Conservation (phyloP, 2,329 filamentous ascomycete genomes). For the Fusarium phyllophilum region DNA sequence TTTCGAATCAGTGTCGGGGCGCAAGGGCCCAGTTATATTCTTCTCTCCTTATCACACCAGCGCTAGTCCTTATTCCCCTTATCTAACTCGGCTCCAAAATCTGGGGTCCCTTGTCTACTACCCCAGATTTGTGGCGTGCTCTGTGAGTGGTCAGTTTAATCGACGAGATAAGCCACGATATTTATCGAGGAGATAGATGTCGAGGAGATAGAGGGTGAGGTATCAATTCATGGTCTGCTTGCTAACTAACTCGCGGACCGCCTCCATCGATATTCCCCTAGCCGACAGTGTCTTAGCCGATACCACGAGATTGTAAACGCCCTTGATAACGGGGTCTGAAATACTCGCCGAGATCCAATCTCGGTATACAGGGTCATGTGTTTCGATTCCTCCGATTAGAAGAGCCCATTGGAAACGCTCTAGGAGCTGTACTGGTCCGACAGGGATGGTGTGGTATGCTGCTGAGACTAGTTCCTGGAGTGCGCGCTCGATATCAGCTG, state of each 20-base stretch:
- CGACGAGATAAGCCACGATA: background rate
- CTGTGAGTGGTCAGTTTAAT: background rate
- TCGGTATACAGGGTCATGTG: constrained; percentile 28
- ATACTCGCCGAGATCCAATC: constrained; percentile 34
- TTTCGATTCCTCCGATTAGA: constrained; percentile 30
- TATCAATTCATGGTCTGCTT: no score
- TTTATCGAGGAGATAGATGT: background rate
- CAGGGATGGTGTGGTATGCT: constrained; percentile 7
- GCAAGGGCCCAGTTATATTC: constrained; percentile 7
- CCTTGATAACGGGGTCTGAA: constrained; percentile 35
- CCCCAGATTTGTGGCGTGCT: background rate
- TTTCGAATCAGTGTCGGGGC: background rate
- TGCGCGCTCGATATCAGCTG: background rate
- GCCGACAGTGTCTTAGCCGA: constrained; percentile 19
- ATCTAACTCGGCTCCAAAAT: background rate
- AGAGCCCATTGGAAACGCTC: constrained; percentile 19
- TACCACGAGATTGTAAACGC: background rate
- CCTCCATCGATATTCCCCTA: constrained; percentile 1
- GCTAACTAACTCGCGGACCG: constrained; percentile 1
- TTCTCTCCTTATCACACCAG: background rate
- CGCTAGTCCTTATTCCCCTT: background rate
- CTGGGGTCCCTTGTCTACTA: constrained; percentile 3
- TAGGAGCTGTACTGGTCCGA: constrained; percentile 1
- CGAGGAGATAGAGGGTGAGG: no score
- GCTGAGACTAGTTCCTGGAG: background rate